Base-by-base conservation (phyloP, 2,329 filamentous ascomycete genomes). In the Cercospora janseana region DNA sequence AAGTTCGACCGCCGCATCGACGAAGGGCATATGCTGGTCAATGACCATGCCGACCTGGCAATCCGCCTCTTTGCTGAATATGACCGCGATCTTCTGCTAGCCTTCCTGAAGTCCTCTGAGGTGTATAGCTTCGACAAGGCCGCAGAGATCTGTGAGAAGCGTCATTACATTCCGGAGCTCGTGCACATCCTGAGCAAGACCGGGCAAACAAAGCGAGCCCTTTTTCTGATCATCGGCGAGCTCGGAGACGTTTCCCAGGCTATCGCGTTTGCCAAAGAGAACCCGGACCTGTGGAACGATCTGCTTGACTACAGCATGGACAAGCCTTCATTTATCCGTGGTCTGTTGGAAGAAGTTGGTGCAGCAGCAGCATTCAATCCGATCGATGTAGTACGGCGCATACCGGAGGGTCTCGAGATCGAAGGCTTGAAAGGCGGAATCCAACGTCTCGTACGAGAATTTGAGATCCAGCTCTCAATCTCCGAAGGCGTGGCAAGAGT, bases 221-320 rank as follows among this genome's bases (percentile, higher is more conserved):
- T 98, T 2, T 91, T 86, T 62, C 80, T 98, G 44, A 97, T 98
- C 64, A 94, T 97, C 56, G 89, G 95, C 62, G 85, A 89, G n/a
- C 79, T 98, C 4, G 84, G 85, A 51, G 88, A 98, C 66, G 91
- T 97, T 42, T 86, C 85, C 42, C 90, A 93, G 60, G 93, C 93
- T 6, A 98, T 98, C 60, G 80, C 86, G 1, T 98, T 98, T 63
- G 91, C 90, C 46, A 96, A 96, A 68, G 86, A 91, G 55, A 90
- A 97, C 65, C 83, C 85, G 0, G 91, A 96, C 60, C 78, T 98
- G 0, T 98, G 93, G 93, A 87, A 95, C 57, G 91, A 97, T 63
- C 77, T 98, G 6, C 80, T 98, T 4, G 83, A 92, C 60, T 97
- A 97, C 69, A 92, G 87, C 54, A 97, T 98, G 93, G 90, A 96